phyloP scores from a whole-genome alignment of 1,284 basidiomycete species.

The Pterula multifida region DNA sequence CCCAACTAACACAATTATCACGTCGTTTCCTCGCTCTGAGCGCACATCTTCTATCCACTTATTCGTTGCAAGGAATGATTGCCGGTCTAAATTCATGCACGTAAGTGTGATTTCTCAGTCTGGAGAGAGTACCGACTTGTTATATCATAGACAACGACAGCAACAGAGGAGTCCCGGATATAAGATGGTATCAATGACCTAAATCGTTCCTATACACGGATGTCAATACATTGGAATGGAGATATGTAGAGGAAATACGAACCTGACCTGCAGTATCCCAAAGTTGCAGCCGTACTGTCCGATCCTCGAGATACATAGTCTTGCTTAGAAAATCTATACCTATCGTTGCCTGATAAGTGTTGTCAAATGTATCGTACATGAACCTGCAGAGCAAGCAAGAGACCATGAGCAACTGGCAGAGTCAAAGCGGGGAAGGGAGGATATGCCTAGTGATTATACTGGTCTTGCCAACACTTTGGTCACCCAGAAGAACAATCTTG shows the following conservation, averaged over 20 bases:
- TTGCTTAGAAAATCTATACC: slow-evolving; percentile 99
- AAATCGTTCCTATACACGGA: slow-evolving; percentile 74
- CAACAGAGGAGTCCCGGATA: slow-evolving; percentile 96
- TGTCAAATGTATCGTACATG: slow-evolving; percentile 99
- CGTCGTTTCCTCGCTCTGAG: slow-evolving; percentile 94
- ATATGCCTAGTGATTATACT: slow-evolving; percentile 87
- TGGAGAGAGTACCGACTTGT: slow-evolving; percentile 62
- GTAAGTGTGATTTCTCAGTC: not conserved
- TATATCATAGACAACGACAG: slow-evolving; percentile 97
- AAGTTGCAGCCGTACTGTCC: slow-evolving; percentile 93
- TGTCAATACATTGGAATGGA: slow-evolving; percentile 6
- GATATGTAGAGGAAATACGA: slow-evolving; percentile 14
- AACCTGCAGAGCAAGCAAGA: slow-evolving; percentile 37
- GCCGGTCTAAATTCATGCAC: slow-evolving; percentile 56
- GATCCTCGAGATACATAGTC: slow-evolving; percentile 99
- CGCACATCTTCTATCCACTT: slow-evolving; percentile 99
- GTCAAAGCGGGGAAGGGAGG: not conserved
- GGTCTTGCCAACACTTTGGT: slow-evolving; percentile 93
- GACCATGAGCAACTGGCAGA: slow-evolving; percentile 3
- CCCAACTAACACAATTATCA: slow-evolving; percentile 96
- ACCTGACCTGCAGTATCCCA: slow-evolving; percentile 99
- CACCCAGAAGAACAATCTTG: slow-evolving; percentile 90
- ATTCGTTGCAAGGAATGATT: slow-evolving; percentile 92
- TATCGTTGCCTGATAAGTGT: slow-evolving; percentile 99
- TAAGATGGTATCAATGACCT: slow-evolving; percentile 97